These are phyloP conservation scores for Cymbidium sinense DNA, from an alignment of 106 monocot species.

Conservation along the genomic window DNA sequence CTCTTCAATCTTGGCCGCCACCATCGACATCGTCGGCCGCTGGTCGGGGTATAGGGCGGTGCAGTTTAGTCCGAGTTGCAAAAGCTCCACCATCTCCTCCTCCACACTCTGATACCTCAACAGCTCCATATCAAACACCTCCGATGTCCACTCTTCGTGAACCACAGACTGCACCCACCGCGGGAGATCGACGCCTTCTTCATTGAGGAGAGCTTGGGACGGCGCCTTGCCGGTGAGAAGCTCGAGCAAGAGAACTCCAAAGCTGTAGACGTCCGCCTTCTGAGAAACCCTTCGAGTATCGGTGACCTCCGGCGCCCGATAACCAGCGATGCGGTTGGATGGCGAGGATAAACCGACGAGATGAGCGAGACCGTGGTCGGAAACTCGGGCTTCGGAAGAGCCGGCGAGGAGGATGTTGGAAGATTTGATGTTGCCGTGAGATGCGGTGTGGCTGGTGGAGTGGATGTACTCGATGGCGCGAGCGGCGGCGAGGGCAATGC, in stretches of 20 bases:
- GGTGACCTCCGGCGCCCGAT: slow-evolving; percentile 76
- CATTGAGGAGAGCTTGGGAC: slow-evolving; percentile 40
- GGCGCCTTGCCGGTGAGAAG: slow-evolving; percentile 87
- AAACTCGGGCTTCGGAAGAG: slow-evolving; percentile 42
- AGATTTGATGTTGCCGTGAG: slow-evolving; percentile 95
- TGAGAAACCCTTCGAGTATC: slow-evolving; percentile 50
- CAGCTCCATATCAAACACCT: slow-evolving; percentile 78
- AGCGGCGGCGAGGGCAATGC: slow-evolving; percentile 60
- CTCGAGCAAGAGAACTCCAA: slow-evolving; percentile 85
- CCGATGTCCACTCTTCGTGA: slow-evolving; percentile 64
- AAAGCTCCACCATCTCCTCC: slow-evolving; percentile 70
- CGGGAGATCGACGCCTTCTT: slow-evolving; percentile 75
- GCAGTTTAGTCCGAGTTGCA: slow-evolving; percentile 77
- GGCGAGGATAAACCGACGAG: slow-evolving; percentile 33
- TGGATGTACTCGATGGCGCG: slow-evolving; percentile 82
- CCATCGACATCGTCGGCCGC: slow-evolving; percentile 62
- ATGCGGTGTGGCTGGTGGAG: slow-evolving; percentile 40
- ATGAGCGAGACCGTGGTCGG: slow-evolving; percentile 67
- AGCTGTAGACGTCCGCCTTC: slow-evolving; percentile 86
- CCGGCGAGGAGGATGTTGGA: slow-evolving; percentile 58
- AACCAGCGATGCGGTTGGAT: slow-evolving; percentile 49
- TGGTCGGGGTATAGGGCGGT: slow-evolving; percentile 44
- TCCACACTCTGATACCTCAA: slow-evolving; percentile 44
- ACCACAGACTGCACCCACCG: slow-evolving; percentile 78
- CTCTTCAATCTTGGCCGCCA: slow-evolving; percentile 47